phyloP scores from a whole-genome alignment of 441 rosid species.

The Mallotus repandus region DNA sequence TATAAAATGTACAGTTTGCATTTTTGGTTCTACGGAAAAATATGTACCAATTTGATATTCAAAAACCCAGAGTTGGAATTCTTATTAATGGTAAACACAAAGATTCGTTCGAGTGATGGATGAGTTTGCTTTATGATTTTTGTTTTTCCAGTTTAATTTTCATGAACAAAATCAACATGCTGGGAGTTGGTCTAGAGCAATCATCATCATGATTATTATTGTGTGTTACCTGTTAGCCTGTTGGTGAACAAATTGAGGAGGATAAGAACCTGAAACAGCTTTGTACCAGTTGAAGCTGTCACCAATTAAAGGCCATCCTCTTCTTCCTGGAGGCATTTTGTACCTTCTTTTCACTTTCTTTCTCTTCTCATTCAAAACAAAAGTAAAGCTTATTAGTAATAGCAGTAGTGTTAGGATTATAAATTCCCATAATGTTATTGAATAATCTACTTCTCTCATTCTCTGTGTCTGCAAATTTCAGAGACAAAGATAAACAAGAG shows the following conservation, averaged over 20 bases:
- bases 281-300: constrained; percentile 65
- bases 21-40: too few relatives aligned
- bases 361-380: background rate
- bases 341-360: constrained; percentile 12
- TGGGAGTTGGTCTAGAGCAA: too few relatives aligned
- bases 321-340: constrained; percentile 60
- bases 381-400: constrained; percentile 1
- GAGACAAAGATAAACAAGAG: background rate
- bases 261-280: constrained; percentile 72
- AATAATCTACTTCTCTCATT: background rate
- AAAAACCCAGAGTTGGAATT: too few relatives aligned
- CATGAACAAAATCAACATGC: too few relatives aligned
- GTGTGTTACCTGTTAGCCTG: constrained; percentile 48
- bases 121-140: too few relatives aligned
- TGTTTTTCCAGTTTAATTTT: too few relatives aligned
- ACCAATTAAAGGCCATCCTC: constrained; percentile 86
- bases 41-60: too few relatives aligned
- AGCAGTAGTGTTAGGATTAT: background rate
- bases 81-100: too few relatives aligned
- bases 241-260: constrained; percentile 60
- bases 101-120: too few relatives aligned
- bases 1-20: too few relatives aligned
- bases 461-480: background rate
- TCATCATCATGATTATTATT: background rate
- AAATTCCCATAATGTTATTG: background rate